Base-by-base conservation (phyloP, 441 rosid species). In the Erysimum pusillum region DNA sequence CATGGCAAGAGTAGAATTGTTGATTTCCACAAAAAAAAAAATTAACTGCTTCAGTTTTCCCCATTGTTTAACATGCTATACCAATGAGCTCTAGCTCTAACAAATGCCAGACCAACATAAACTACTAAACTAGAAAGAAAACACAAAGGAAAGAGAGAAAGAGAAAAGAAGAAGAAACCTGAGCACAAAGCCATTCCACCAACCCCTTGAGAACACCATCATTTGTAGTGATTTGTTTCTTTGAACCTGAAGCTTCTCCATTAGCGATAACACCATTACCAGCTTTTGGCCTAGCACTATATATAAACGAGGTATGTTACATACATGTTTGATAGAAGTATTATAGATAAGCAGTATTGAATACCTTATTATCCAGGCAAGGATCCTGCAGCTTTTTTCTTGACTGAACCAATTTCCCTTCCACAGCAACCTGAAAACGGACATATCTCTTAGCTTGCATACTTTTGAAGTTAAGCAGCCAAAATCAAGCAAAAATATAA, bases 371-470 rank as follows among this genome's bases (percentile, higher is more conserved):
- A 94, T 88, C 81, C 83, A 76, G 48, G 94, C 80, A 81, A 96
- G 92, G 78, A 94, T 94, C 89, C 85, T 92, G 86, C 98, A 92
- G 85, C 98, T 93, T 81, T 88, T 91, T 85, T 96, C 54, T 18
- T 93, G 97, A 48, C 91, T 77, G 83, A 88, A 95, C 96, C 97
- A 96, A 73, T 90, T 96, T 54, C 96, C 96, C 82, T 91, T 96
- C 90, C 87, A 89, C 7, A 93, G 90, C 87, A 96, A 86, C 81
- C 99, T 96, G 97, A 78, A 79, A 67, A 69, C 46, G 70, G 46
- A 67, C 46, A 63, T 60, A 67, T 65, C 88, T 93, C 58, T 49
- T 61, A 69, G 17, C 18, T 69, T 54, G 51, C 62, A 22, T 38
- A 39, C 25, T 38, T 25, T 31, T 39, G 15, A 69, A 32, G 53